A percentile compares a stretch with the other conserved stretches of the same genome.
phyloP scores from a whole-genome alignment of 495 filamentous ascomycete species.

The Penicillium subrubescens region DNA sequence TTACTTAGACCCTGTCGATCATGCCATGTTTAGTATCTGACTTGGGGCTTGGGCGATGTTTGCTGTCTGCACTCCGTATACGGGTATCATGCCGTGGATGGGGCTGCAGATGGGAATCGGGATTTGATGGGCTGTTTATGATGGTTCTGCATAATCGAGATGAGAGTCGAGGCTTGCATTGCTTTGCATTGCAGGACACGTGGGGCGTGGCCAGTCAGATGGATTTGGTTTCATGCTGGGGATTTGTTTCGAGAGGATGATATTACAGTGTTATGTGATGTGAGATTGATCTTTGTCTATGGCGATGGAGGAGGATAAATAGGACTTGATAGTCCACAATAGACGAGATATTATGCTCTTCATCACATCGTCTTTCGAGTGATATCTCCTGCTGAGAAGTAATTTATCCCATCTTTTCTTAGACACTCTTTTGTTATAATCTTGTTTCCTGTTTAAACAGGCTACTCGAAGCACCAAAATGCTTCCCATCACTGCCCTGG shows the following conservation, averaged over 20 bases:
- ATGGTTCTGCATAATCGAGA: too few relatives aligned
- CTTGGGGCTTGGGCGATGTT: neutral
- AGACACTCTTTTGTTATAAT: neutral
- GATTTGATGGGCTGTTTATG: too few relatives aligned
- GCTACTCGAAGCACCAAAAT: constrained; percentile 7
- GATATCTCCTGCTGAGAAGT: neutral
- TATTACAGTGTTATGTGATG: neutral
- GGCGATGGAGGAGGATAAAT: neutral
- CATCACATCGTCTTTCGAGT: neutral
- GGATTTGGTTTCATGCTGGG: neutral
- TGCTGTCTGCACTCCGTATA: too few relatives aligned
- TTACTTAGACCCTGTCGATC: constrained; percentile 5
- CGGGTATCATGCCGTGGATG: too few relatives aligned
- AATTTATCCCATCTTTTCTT: neutral
- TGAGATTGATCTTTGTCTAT: neutral
- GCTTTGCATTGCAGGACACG: too few relatives aligned
- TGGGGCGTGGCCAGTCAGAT: too few relatives aligned
- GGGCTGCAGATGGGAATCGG: too few relatives aligned
- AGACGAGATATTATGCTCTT: neutral
- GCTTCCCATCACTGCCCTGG: constrained; percentile 4
- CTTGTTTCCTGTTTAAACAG: neutral
- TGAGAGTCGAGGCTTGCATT: too few relatives aligned
- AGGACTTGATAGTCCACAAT: neutral
- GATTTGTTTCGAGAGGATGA: neutral
- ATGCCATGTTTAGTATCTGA: neutral